Percentiles rank a stretch among this genome's conserved stretches.
Conservation (phyloP, 257 asterid species). For the Plantago elongata region DNA sequence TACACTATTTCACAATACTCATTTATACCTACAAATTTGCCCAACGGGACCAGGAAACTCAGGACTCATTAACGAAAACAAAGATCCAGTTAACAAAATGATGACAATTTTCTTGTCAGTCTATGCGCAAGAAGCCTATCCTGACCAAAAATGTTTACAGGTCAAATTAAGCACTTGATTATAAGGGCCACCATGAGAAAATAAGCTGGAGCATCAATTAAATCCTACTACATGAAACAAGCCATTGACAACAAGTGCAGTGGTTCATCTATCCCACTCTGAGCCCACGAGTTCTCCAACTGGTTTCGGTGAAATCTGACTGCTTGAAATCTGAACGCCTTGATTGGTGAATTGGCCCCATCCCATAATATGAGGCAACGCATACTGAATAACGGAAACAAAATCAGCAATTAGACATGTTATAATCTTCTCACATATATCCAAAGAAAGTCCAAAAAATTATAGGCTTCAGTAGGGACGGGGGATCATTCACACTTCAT, state of each 20-base stretch:
- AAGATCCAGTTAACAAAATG: conserved; percentile 7
- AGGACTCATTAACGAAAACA: conserved; percentile 17
- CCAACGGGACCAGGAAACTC: too few relatives aligned
- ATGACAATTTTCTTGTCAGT: neutral
- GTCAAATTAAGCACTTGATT: conserved; percentile 17
- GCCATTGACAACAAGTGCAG: neutral
- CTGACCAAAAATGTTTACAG: conserved; percentile 11
- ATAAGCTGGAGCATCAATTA: neutral
- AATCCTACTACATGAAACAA: too few relatives aligned
- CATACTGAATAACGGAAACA: conserved; percentile 54
- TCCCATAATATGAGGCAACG: conserved; percentile 91
- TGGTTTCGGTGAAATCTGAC: conserved; percentile 25
- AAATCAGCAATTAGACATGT: conserved; percentile 2
- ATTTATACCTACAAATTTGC: too few relatives aligned
- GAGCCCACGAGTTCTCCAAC: conserved; percentile 39
- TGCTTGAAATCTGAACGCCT: conserved; percentile 25
- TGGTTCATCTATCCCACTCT: conserved; percentile 73
- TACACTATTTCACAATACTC: too few relatives aligned
- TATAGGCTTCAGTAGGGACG: neutral
- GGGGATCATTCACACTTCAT: neutral
- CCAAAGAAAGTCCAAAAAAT: neutral
- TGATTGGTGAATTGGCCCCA: conserved; percentile 51
- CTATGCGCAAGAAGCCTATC: neutral
- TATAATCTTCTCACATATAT: too few relatives aligned
- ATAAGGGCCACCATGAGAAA: conserved; percentile 5